A percentile compares a stretch with the other conserved stretches of the same genome.
These are phyloP conservation scores for Aeschynomene evenia DNA, from an alignment of 306 rosid genomes.

Conservation along the genomic window DNA sequence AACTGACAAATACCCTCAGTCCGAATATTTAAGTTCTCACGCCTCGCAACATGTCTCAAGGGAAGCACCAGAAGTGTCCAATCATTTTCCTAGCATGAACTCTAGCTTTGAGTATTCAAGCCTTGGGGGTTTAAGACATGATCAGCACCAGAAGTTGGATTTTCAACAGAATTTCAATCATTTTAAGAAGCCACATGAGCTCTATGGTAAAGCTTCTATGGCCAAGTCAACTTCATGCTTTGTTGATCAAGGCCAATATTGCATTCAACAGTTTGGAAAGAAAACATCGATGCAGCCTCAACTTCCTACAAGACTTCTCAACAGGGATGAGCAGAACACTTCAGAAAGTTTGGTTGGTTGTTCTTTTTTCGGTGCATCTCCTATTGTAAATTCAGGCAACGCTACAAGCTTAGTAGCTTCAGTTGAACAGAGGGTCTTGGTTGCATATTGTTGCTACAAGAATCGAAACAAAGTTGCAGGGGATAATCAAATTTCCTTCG, in stretches of 20 bases:
- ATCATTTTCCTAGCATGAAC: constrained; percentile 1
- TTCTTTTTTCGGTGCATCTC: background rate
- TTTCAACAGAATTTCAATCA: constrained; percentile 10
- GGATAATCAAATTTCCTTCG: background rate
- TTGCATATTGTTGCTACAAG: constrained; percentile 6
- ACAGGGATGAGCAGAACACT: constrained; percentile 3
- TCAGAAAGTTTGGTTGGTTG: background rate
- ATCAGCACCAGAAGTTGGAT: constrained; percentile 11
- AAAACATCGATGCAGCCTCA: constrained; percentile 13
- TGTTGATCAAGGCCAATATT: constrained; percentile 2
- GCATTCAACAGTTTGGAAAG: background rate
- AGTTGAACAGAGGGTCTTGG: background rate
- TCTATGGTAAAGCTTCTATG: background rate
- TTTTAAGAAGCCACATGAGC: background rate
- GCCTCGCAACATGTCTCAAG: constrained; percentile 4
- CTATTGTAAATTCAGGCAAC: background rate
- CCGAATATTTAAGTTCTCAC: constrained; percentile 25
- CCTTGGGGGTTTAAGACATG: constrained; percentile 23
- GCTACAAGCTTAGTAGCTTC: background rate
- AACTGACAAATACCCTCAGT: background rate
- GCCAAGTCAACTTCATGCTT: background rate
- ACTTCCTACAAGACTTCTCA: background rate
- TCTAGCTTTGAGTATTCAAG: constrained; percentile 1
- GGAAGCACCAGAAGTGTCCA: constrained; percentile 15
- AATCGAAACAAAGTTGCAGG: background rate